Conservation (phyloP, 192 early-diverging fungal genomes). For the Backusella luteola region DNA sequence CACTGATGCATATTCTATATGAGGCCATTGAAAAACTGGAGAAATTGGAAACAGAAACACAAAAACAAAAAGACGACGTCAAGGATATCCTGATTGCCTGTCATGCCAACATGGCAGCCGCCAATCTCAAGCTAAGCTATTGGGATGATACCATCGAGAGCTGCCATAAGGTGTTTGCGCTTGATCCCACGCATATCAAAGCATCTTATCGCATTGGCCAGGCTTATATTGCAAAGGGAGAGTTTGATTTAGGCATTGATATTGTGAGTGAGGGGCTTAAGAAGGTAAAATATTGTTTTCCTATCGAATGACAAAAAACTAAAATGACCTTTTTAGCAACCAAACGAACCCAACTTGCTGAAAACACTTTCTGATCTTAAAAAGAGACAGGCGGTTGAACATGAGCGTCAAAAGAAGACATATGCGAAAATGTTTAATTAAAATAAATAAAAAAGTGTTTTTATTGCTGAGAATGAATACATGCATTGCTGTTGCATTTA, state of each 20-base stretch:
- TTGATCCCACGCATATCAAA: slow-evolving; percentile 40
- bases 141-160: slow-evolving; percentile 26
- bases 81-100: slow-evolving; percentile 20
- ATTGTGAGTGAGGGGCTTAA: neutral
- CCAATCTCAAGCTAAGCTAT: slow-evolving; percentile 12
- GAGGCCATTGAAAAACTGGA: neutral
- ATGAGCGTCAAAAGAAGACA: neutral
- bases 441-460: neutral
- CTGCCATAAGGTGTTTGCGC: slow-evolving; percentile 24
- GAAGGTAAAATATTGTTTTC: neutral
- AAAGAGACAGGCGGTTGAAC: neutral
- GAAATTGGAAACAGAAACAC: neutral
- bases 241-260: slow-evolving; percentile 41
- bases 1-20: neutral
- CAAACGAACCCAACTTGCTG: neutral
- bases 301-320: too few species aligned
- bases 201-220: slow-evolving; percentile 42
- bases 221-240: slow-evolving; percentile 38
- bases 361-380: neutral
- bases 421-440: neutral
- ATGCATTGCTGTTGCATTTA: neutral
- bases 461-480: neutral
- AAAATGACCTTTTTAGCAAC: neutral
- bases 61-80: neutral
- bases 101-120: slow-evolving; percentile 33